Percentiles rank a stretch among this genome's conserved stretches.
phyloP scores from a whole-genome alignment of 1,284 basidiomycete species.

The Porphyrellus sp. region DNA sequence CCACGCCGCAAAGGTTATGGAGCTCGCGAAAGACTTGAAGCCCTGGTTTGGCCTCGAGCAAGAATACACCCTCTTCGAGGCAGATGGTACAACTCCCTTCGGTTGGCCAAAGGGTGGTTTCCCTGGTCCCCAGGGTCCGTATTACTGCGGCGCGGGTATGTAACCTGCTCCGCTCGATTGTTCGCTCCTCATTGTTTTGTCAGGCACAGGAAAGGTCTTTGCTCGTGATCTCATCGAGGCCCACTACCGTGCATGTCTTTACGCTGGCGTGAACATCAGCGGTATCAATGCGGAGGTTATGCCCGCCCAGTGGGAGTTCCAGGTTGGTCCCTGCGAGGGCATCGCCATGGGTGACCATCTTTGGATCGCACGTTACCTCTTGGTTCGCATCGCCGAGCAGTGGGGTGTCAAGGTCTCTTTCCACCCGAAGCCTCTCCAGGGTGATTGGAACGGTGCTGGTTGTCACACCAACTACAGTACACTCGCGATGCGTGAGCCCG shows the following conservation, averaged over 20 bases:
- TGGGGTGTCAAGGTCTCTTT: conserved; percentile 98
- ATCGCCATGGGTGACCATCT: conserved; percentile 99
- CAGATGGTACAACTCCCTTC: conserved; percentile 83
- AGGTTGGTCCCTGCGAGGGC: conserved; percentile 96
- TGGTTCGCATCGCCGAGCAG: conserved; percentile 93
- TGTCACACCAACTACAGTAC: conserved; percentile 96
- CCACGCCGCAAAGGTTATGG: conserved; percentile 90
- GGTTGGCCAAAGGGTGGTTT: conserved; percentile 99
- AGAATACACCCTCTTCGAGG: conserved; percentile 97
- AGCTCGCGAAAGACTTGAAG: conserved; percentile 72
- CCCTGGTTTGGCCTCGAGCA: conserved; percentile 99
- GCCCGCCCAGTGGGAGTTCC: conserved; percentile 99
- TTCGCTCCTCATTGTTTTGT: conserved; percentile 11
- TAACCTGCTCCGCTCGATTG: conserved; percentile 7
- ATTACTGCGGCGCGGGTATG: conserved; percentile 99
- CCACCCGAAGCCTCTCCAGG: conserved; percentile 98
- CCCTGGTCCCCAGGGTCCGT: conserved; percentile 98
- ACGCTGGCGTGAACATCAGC: conserved; percentile 96
- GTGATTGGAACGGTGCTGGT: conserved; percentile 99
- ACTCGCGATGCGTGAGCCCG: conserved; percentile 86
- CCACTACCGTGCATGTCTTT: conserved; percentile 96
- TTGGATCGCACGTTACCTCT: conserved; percentile 94
- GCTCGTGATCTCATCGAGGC: conserved; percentile 99
- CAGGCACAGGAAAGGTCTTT: conserved; percentile 94
- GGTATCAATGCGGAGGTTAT: conserved; percentile 99